phyloP scores from a whole-genome alignment of 495 filamentous ascomycete genomes.

The Hamigera avellanea region DNA sequence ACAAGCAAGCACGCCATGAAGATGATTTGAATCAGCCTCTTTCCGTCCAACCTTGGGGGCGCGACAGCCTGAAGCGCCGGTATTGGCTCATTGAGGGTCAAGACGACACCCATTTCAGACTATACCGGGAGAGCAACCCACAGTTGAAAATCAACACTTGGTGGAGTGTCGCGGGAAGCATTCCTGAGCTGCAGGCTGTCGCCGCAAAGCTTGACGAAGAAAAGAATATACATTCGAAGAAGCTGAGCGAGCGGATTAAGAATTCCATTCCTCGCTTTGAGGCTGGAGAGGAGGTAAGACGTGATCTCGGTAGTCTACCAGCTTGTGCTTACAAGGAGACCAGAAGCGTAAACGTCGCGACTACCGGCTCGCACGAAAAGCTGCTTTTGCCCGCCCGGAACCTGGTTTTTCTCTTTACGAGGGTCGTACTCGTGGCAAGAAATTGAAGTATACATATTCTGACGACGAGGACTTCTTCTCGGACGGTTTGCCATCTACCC shows the following conservation, averaged over 20 bases:
- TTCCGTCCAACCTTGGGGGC: conserved; percentile 90
- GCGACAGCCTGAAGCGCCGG: conserved; percentile 77
- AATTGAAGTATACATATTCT: conserved; percentile 90
- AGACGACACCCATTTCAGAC: conserved; percentile 84
- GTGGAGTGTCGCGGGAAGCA: conserved; percentile 84
- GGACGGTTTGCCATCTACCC: conserved; percentile 49
- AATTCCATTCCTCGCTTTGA: conserved; percentile 87
- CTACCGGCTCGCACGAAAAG: conserved; percentile 76
- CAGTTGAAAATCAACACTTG: conserved; percentile 65
- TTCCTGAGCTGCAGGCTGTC: conserved; percentile 71
- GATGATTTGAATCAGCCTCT: conserved; percentile 89
- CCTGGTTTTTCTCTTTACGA: conserved; percentile 89
- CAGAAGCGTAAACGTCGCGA: conserved; percentile 89
- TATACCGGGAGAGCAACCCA: conserved; percentile 93
- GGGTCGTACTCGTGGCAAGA: conserved; percentile 89
- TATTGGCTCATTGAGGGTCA: conserved; percentile 92
- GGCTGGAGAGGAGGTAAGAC: conserved; percentile 73
- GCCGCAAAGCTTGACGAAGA: conserved; percentile 67
- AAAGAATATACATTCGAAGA: conserved; percentile 63
- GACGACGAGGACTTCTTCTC: conserved; percentile 76
- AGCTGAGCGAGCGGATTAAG: conserved; percentile 65
- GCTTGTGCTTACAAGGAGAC: conserved; percentile 18
- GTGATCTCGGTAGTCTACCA: background rate
- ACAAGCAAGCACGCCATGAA: conserved; percentile 81
- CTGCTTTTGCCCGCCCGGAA: conserved; percentile 78